phyloP scores from a whole-genome alignment of 2,329 filamentous ascomycete species.

The Parasarocladium wereldwijsianum region DNA sequence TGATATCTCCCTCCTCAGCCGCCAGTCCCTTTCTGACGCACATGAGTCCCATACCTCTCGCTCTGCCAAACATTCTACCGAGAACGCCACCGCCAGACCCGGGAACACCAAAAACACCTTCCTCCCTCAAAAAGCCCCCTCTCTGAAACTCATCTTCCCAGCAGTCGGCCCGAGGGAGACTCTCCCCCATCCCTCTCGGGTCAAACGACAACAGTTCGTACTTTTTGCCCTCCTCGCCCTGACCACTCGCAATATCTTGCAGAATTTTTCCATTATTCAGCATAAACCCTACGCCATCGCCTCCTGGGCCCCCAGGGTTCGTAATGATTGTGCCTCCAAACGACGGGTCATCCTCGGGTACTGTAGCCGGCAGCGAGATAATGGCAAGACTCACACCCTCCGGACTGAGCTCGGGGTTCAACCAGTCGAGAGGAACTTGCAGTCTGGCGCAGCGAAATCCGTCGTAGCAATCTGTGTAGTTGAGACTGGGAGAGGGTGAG shows the following conservation, averaged over 20 bases:
- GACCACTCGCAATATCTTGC: slow-evolving; percentile 12
- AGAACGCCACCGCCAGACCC: not conserved
- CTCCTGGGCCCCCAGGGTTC: slow-evolving; percentile 31
- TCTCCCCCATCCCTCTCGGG: slow-evolving; percentile 24
- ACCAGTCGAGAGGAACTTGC: slow-evolving; percentile 27
- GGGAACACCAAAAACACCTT: not conserved
- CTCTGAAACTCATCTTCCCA: slow-evolving; percentile 18
- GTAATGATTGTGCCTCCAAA: slow-evolving; percentile 27
- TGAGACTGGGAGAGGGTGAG: slow-evolving; percentile 18
- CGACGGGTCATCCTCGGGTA: slow-evolving; percentile 19
- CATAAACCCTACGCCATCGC: slow-evolving; percentile 20
- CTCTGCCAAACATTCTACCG: slow-evolving; percentile 2
- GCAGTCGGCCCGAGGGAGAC: slow-evolving; percentile 23
- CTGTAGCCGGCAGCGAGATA: slow-evolving; percentile 23
- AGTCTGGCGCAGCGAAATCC: slow-evolving; percentile 25
- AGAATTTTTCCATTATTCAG: slow-evolving; percentile 13
- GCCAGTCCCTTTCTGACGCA: not conserved
- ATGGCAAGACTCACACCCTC: slow-evolving; percentile 24
- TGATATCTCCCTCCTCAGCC: slow-evolving; percentile 1
- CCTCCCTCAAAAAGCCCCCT: slow-evolving; percentile 14
- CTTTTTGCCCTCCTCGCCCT: slow-evolving; percentile 16
- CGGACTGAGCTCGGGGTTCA: slow-evolving; percentile 11
- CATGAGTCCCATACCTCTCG: not conserved
- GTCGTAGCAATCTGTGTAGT: slow-evolving; percentile 25
- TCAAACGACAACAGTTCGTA: slow-evolving; percentile 29